phyloP scores from a whole-genome alignment of 2,329 filamentous ascomycete genomes.

The Hyphodiscus sp. region DNA sequence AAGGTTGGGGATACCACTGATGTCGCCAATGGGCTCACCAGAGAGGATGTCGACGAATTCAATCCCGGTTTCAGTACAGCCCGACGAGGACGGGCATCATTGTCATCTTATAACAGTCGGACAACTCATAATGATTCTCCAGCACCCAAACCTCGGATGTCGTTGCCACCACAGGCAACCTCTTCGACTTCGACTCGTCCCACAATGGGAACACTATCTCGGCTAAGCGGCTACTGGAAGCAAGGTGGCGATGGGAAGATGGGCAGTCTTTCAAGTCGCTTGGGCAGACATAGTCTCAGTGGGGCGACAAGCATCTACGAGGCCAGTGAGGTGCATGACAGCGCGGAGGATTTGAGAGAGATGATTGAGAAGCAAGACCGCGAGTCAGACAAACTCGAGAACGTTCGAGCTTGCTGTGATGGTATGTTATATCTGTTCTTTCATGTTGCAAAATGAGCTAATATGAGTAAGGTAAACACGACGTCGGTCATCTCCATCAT shows the following conservation, averaged over 20 bases:
- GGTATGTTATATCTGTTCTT: slow-evolving; percentile 52
- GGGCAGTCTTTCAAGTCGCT: slow-evolving; percentile 47
- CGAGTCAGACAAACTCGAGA: slow-evolving; percentile 77
- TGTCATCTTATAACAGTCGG: slow-evolving; percentile 76
- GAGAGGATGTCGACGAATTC: slow-evolving; percentile 69
- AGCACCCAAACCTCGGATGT: slow-evolving; percentile 30
- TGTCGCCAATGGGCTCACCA: slow-evolving; percentile 47
- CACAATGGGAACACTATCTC: slow-evolving; percentile 43
- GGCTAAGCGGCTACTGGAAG: slow-evolving; percentile 55
- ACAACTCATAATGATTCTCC: slow-evolving; percentile 62
- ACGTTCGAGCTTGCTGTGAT: slow-evolving; percentile 95
- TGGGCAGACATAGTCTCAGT: slow-evolving; percentile 43
- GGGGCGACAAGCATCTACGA: slow-evolving; percentile 42
- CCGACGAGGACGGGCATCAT: slow-evolving; percentile 53
- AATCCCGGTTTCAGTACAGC: slow-evolving; percentile 53
- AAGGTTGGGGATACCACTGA: slow-evolving; percentile 51
- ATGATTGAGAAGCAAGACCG: slow-evolving; percentile 74
- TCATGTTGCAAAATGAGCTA: slow-evolving; percentile 11
- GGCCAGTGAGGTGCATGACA: slow-evolving; percentile 59
- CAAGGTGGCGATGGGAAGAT: slow-evolving; percentile 23
- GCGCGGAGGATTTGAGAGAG: slow-evolving; percentile 73
- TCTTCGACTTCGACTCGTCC: slow-evolving; percentile 13
- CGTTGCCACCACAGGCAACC: slow-evolving; percentile 17
- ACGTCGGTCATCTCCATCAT: slow-evolving; percentile 56
- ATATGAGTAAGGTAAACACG: slow-evolving; percentile 58